phyloP scores from a whole-genome alignment of 768 basidiomycete genomes.

The Boletus rubropictus region DNA sequence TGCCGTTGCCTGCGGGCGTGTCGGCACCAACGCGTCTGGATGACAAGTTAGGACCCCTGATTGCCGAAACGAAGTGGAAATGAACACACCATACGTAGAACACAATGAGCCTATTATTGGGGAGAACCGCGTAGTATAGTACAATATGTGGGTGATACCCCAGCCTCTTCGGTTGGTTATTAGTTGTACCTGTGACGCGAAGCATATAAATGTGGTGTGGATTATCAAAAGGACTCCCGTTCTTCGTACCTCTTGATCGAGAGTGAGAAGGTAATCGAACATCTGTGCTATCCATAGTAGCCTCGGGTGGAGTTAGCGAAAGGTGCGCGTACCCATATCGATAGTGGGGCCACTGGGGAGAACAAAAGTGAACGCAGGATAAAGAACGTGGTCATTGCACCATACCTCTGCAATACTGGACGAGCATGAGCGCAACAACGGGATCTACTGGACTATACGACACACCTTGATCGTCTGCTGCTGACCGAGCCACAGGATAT shows the following conservation, averaged over 20 bases:
- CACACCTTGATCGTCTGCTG: slow-evolving; percentile 11
- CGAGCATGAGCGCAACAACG: neutral
- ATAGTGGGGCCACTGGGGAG: slow-evolving; percentile 6
- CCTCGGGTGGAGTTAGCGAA: neutral
- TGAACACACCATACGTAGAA: neutral
- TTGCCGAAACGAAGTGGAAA: neutral
- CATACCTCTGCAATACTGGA: slow-evolving; percentile 6
- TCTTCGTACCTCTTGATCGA: slow-evolving; percentile 9
- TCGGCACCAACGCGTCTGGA: slow-evolving; percentile 1
- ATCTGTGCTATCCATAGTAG: neutral
- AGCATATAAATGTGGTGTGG: neutral
- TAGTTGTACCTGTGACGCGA: neutral
- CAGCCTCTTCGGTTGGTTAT: slow-evolving; percentile 1
- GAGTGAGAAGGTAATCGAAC: slow-evolving; percentile 9
- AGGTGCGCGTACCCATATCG: slow-evolving; percentile 5
- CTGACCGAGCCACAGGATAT: neutral
- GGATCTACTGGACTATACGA: too few relatives aligned
- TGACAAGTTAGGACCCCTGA: neutral
- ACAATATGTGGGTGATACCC: slow-evolving; percentile 11
- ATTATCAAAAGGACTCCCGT: too few relatives aligned
- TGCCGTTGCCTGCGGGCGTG: neutral
- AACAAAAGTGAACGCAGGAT: neutral
- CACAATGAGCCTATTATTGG: neutral
- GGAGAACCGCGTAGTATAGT: slow-evolving; percentile 9
- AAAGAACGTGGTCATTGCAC: neutral